Base-by-base conservation (phyloP, 2,329 filamentous ascomycete species). In the Magnaporthiopsis poae region DNA sequence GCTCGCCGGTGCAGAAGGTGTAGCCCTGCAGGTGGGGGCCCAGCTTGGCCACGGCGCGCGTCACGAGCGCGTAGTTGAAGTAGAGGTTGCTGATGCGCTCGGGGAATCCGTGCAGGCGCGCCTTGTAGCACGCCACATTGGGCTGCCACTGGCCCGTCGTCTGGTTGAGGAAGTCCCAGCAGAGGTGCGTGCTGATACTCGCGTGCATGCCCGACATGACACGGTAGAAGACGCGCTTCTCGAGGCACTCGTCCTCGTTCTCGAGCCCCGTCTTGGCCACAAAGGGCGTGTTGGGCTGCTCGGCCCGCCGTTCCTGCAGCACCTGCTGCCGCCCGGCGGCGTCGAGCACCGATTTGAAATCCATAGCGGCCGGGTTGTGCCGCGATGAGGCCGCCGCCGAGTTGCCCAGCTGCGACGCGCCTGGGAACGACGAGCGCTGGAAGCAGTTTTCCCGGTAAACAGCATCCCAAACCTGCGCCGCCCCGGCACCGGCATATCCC, bases 381-480 rank as follows among this genome's bases (percentile, higher is more conserved):
- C 21, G 21, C 31, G 31, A 39, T 18, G 39, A 52, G 35, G 46
- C 35, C 12, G n/a, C 62, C 13, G 35, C 62, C 46, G 46, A 56
- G 3, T 56, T 56, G n/a, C 78, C 75, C 36, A 75, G 69, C 66
- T 78, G 77, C 35, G 77, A 78, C 29, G 85, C 84, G 67, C 81
- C 79, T 2, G 86, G 82, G 74, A 88, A 88, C 0, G 86, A 88
- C 70, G 83, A 84, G 75, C 82, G 85, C 72, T 87, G 84, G 81
- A 99, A 99, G 80, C 95, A 99, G 77, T 99, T 99, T 77, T 99
- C 95, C 65, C 92, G 86, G 78, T 99, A 99, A 68, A 99, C 92
- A 67, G 95, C 90, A 75, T 96, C 90, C 95, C 95, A 99, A 21
- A 99, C 91, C 79, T 96, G 92, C 74, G 89, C 87, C 60, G 94